These are phyloP conservation scores for Calophaca sinica DNA, from an alignment of 306 rosid genomes.

Conservation along the genomic window DNA sequence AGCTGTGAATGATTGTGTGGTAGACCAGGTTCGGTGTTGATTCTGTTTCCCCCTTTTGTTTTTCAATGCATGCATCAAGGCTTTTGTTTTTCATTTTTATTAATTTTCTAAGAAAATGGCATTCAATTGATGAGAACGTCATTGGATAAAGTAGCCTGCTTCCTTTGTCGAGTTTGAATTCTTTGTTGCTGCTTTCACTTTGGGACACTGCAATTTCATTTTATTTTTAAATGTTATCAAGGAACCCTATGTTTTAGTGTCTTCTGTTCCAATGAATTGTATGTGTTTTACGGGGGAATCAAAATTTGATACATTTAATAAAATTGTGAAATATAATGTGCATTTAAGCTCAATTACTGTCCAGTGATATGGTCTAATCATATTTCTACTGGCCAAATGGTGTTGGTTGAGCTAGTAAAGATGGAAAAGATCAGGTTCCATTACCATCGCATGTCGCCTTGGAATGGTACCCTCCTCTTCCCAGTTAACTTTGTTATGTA, in stretches of 20 bases:
- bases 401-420: neutral
- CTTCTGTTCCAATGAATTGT: neutral
- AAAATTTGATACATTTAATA: neutral
- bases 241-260: constrained; percentile 24
- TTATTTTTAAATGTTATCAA: neutral
- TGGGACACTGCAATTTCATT: neutral
- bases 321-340: constrained; percentile 26
- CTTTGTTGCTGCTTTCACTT: constrained; percentile 16
- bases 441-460: no score
- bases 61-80: constrained; percentile 41
- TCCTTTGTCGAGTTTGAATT: constrained; percentile 18
- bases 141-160: neutral
- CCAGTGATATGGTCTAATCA: neutral
- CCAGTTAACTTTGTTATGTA: neutral
- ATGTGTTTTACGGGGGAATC: neutral
- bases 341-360: neutral
- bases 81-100: neutral
- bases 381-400: no score
- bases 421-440: neutral
- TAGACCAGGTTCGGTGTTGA: constrained; percentile 30
- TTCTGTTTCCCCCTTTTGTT: constrained; percentile 28
- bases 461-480: neutral
- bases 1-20: neutral
- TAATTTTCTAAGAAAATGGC: constrained; percentile 34
- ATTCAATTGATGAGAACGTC: neutral